Evolutionary conservation across 441 rosid species (phyloP), one percentile per base, ranked within the genome.

Genomic region (Bruguiera hainesii): DNA sequence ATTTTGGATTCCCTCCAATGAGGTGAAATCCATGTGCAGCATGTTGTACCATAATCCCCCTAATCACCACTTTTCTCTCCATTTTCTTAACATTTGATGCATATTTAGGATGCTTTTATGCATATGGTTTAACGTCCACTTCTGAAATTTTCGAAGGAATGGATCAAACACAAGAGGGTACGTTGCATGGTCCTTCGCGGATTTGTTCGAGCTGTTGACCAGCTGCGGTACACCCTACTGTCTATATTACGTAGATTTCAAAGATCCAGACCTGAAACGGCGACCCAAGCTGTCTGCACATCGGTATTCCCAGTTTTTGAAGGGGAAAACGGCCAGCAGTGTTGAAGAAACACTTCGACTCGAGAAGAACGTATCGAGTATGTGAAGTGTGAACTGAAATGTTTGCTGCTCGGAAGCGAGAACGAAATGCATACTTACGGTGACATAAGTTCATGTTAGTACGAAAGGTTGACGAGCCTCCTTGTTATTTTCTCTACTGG

Each of bases 151-250:
- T 19, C 0, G 4, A 66, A 87, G 96, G 86, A 84, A 84, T 42
- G 96, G 97, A 68, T 89, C 90, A 0, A 75, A 89, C 60, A 68
- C 76, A 0, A 81, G 82, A 62, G 92, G 92, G 6, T 89, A 89
- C 75, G 86, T 86, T 30, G 68, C 76, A 25, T 87, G 92, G 92
- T 87, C 97, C 5, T 72, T 89, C 50, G 6, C 87, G 16, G 97
- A 89, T 61, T 20, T 81, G 28, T 80, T 72, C 59, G 92, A 89
- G 80, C 19, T 88, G 31, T 18, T 84, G 29, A 76, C 72, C 25
- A 87, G 91, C 39, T 80, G 75, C 37, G 52, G 18, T 19, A 65
- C 78, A 21, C 62, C 80, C 50, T 88, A 21, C 46, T 89, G 94
- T 20, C 75, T 86, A 39, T 85, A 75, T 63, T 81, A 76, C 59